Conservation (phyloP, 2,329 filamentous ascomycete genomes). For the Aureobasidium vineae region DNA sequence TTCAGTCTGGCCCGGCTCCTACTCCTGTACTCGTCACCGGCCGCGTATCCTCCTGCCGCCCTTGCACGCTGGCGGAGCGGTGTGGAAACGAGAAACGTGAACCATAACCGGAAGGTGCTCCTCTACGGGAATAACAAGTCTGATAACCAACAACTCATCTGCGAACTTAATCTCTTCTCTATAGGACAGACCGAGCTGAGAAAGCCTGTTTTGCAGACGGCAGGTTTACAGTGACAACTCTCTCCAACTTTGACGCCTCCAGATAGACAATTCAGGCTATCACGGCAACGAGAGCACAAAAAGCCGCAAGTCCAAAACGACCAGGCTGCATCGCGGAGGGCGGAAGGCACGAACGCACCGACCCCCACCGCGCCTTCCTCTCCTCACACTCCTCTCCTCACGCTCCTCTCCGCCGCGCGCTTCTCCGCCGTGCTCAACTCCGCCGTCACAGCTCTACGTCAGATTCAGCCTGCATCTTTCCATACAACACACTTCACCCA, state of each 20-base stretch:
- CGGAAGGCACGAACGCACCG: background rate
- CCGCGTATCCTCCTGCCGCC: slow-evolving; percentile 1
- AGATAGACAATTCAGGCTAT: background rate
- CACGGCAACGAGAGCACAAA: slow-evolving; percentile 5
- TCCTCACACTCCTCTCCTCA: background rate
- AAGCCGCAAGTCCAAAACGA: background rate
- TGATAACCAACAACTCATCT: background rate
- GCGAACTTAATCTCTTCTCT: background rate
- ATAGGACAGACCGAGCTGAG: background rate
- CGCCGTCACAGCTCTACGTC: slow-evolving; percentile 15
- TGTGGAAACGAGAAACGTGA: background rate
- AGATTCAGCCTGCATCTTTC: background rate
- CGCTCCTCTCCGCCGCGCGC: background rate
- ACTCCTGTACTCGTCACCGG: slow-evolving; percentile 2
- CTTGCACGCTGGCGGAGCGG: slow-evolving; percentile 2
- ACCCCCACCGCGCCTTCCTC: background rate
- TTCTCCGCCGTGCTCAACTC: slow-evolving; percentile 2
- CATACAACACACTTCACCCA: slow-evolving; percentile 1
- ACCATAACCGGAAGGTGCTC: background rate
- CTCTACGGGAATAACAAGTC: background rate
- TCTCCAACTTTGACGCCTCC: background rate
- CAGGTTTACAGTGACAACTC: background rate
- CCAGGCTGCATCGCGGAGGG: background rate
- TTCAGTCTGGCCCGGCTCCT: background rate
- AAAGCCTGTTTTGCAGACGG: background rate